Evolutionary conservation across 805 yeast species (phyloP).

Genomic region (Candida namnaoensis): DNA sequence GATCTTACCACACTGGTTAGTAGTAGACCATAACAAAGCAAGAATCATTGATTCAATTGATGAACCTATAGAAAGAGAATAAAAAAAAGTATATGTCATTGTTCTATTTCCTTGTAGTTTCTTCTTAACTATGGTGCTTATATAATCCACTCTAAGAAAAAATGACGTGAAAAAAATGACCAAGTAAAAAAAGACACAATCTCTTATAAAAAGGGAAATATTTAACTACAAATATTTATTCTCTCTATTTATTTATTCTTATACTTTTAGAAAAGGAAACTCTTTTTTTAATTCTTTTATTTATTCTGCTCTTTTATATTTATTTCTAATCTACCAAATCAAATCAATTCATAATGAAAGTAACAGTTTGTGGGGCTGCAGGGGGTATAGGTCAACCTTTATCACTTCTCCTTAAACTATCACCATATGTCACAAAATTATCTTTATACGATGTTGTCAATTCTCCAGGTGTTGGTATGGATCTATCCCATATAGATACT

Average conservation of each 20-base stretch:
- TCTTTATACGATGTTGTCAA: conserved; percentile 81
- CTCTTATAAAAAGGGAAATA: too few relatives aligned
- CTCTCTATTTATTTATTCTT: too few relatives aligned
- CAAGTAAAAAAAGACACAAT: too few relatives aligned
- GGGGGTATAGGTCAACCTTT: conserved; percentile 95
- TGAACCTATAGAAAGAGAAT: conserved; percentile 32
- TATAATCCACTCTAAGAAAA: too few relatives aligned
- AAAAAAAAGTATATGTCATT: neutral
- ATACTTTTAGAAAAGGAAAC: too few relatives aligned
- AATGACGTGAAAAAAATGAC: conserved; percentile 38
- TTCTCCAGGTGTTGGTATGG: conserved; percentile 84
- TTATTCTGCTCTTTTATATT: conserved; percentile 26
- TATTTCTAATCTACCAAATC: conserved; percentile 41
- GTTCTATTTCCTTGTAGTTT: too few relatives aligned
- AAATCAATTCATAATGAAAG: conserved; percentile 33
- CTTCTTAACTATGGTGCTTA: too few relatives aligned
- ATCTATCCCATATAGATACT: conserved; percentile 76
- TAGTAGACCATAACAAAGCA: conserved; percentile 16
- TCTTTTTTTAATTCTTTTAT: too few relatives aligned
- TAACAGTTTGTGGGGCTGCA: conserved; percentile 84
- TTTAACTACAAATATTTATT: too few relatives aligned
- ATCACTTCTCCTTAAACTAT: conserved; percentile 69
- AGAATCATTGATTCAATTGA: conserved; percentile 26
- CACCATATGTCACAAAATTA: conserved; percentile 51
- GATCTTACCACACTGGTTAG: conserved; percentile 40